A percentile compares a stretch with the other conserved stretches of the same genome.
These are phyloP conservation scores for Exophiala sideris DNA, from an alignment of 2,329 filamentous ascomycete genomes.

Conservation along the genomic window DNA sequence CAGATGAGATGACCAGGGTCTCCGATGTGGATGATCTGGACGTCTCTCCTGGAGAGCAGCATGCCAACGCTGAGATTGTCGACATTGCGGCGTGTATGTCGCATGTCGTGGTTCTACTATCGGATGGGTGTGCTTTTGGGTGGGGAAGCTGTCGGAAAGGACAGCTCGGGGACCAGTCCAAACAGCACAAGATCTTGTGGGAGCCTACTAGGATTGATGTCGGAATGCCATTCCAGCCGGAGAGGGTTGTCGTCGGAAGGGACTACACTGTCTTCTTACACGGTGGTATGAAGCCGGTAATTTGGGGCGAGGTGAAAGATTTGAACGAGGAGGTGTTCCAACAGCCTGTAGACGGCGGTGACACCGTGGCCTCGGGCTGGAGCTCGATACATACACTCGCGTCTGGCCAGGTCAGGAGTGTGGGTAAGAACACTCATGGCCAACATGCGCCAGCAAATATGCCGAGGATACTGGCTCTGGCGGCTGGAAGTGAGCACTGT, in stretches of 20 bases:
- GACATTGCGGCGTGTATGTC: conserved; percentile 64
- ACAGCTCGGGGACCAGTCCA: conserved; percentile 65
- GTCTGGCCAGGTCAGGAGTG: conserved; percentile 51
- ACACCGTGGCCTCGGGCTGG: conserved; percentile 13
- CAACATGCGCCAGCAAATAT: conserved; percentile 67
- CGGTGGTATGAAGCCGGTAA: conserved; percentile 19
- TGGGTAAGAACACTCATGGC: conserved; percentile 83
- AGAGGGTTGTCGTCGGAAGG: conserved; percentile 70
- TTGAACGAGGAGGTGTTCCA: conserved; percentile 2
- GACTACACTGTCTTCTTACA: conserved; percentile 77
- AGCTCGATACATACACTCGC: conserved; percentile 53
- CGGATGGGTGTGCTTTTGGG: conserved; percentile 74
- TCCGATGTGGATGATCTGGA: conserved; percentile 17
- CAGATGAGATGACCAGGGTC: conserved; percentile 5
- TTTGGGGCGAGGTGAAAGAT: conserved; percentile 13
- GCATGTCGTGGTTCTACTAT: conserved; percentile 71
- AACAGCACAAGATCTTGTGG: conserved; percentile 49
- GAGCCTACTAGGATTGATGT: conserved; percentile 60
- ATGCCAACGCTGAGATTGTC: conserved; percentile 32
- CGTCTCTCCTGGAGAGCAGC: not conserved
- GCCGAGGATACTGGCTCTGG: conserved; percentile 60
- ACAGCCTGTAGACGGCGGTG: not conserved
- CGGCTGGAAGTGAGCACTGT: conserved; percentile 86
- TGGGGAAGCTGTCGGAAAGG: conserved; percentile 88
- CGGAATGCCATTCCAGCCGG: conserved; percentile 58